These are phyloP conservation scores for Neurospora terricola DNA, from an alignment of 495 filamentous ascomycete genomes.

Conservation along the genomic window DNA sequence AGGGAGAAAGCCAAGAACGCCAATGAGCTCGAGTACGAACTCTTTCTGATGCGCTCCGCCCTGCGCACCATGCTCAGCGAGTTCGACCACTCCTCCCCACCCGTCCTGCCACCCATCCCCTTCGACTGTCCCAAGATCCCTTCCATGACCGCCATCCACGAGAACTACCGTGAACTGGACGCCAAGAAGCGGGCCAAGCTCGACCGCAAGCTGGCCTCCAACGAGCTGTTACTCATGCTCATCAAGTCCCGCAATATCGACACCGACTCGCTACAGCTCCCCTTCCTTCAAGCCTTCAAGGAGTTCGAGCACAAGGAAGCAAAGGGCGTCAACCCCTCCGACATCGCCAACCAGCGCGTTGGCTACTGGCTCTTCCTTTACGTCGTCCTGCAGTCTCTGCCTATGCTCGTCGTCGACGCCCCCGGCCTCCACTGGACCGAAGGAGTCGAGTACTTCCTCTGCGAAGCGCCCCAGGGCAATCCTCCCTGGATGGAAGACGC, in stretches of 20 bases:
- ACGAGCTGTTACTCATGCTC: conserved; percentile 65
- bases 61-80: conserved; percentile 71
- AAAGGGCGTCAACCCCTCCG: conserved; percentile 57
- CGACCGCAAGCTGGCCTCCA: conserved; percentile 56
- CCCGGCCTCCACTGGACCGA: conserved; percentile 66
- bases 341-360: conserved; percentile 65
- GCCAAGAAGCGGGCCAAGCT: conserved; percentile 62
- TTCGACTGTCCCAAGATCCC: conserved; percentile 82
- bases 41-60: conserved; percentile 34
- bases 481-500: conserved; percentile 77
- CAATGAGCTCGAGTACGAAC: conserved; percentile 13
- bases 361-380: conserved; percentile 96
- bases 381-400: conserved; percentile 78
- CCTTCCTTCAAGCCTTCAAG: conserved; percentile 71
- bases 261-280: conserved; percentile 39
- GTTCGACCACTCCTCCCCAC: conserved; percentile 78
- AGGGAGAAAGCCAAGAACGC: not conserved
- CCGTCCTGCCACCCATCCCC: conserved; percentile 82
- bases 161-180: conserved; percentile 50
- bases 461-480: conserved; percentile 71
- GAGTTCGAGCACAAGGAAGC: conserved; percentile 72
- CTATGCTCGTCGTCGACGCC: conserved; percentile 82
- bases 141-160: conserved; percentile 48
- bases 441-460: conserved; percentile 94
- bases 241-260: conserved; percentile 71